Percentiles rank a stretch among this genome's conserved stretches.
These are phyloP conservation scores for Echinochloa phyllopogon DNA, from an alignment of 176 grass and related monocot species.

Conservation along the genomic window DNA sequence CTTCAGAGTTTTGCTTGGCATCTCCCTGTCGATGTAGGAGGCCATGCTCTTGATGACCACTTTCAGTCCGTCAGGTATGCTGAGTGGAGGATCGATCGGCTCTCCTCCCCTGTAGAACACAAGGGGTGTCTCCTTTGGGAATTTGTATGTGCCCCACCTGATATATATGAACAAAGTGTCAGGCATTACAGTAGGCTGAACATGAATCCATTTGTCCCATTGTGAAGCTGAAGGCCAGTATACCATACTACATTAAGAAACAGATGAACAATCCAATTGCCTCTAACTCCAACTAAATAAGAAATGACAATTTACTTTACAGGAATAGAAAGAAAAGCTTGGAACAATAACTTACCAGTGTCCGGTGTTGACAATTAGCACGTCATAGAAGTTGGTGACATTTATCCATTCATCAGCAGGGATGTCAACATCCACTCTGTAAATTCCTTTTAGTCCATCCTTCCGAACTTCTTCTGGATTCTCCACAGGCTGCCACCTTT, in stretches of 20 bases:
- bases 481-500: constrained; percentile 88
- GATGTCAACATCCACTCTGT: constrained; percentile 80
- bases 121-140: constrained; percentile 78
- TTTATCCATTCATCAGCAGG: constrained; percentile 75
- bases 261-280: neutral
- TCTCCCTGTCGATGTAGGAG: constrained; percentile 74
- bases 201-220: neutral
- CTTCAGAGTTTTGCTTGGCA: constrained; percentile 68
- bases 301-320: neutral
- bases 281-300: neutral
- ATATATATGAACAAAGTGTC: neutral
- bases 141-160: constrained; percentile 94
- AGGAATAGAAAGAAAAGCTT: neutral
- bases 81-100: constrained; percentile 68
- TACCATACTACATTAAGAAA: too few species aligned
- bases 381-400: constrained; percentile 80
- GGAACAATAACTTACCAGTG: constrained; percentile 65
- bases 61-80: constrained; percentile 64
- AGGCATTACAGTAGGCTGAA: constrained; percentile 8
- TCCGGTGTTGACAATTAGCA: constrained; percentile 92
- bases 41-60: constrained; percentile 72
- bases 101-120: constrained; percentile 76
- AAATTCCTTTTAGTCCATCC: constrained; percentile 63
- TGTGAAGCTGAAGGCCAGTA: too few species aligned
- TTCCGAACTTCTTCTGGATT: constrained; percentile 40